phyloP scores from a whole-genome alignment of 306 rosid genomes.

The Vicia sativa region DNA sequence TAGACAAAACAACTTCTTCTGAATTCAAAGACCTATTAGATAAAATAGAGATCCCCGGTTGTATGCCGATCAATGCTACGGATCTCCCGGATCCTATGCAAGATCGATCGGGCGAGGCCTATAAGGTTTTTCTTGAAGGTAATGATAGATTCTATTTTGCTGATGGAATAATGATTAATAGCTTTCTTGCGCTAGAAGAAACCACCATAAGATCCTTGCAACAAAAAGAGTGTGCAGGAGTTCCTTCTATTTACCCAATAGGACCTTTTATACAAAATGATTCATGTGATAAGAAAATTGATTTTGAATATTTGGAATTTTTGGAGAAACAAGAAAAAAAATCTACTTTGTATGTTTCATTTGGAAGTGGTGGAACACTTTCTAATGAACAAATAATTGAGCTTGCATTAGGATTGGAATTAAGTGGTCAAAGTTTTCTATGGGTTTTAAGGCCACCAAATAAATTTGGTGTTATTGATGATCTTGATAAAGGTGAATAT shows the following conservation, averaged over 20 bases:
- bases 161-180: conserved; percentile 44
- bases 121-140: conserved; percentile 32
- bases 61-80: conserved; percentile 36
- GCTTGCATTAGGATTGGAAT: conserved; percentile 45
- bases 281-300: neutral
- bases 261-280: conserved; percentile 49
- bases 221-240: conserved; percentile 1
- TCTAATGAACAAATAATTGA: conserved; percentile 33
- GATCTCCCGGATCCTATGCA: conserved; percentile 43
- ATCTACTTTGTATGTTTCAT: conserved; percentile 39
- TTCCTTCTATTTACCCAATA: conserved; percentile 39
- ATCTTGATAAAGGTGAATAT: neutral
- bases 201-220: conserved; percentile 32
- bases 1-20: conserved; percentile 37
- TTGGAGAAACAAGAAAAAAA: conserved; percentile 32
- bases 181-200: conserved; percentile 40
- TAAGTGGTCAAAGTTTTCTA: conserved; percentile 39
- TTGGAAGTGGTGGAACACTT: conserved; percentile 48
- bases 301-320: conserved; percentile 32
- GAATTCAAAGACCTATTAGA: conserved; percentile 42
- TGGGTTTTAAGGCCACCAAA: conserved; percentile 44
- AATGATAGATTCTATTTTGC: conserved; percentile 35
- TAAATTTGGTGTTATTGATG: conserved; percentile 23
- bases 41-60: conserved; percentile 42
- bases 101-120: conserved; percentile 21